Evolutionary conservation across 371 early-diverging fungal species (phyloP).

Genomic region (Mortierella sp.): DNA sequence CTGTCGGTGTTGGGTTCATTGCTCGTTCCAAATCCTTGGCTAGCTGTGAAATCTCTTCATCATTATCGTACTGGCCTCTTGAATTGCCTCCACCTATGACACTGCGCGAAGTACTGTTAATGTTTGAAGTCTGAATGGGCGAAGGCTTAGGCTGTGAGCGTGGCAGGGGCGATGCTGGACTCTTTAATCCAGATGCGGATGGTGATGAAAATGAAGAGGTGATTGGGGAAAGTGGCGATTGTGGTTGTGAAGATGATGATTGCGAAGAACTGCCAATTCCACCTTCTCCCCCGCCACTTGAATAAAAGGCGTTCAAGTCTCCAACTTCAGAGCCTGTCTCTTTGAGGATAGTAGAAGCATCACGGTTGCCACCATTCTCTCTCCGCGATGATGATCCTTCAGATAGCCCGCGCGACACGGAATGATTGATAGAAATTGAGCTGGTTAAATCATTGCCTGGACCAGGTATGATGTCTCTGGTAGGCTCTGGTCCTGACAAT

Average conservation of each 20-base stretch:
- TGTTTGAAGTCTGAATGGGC: conserved; percentile 24
- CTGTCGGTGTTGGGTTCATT: conserved; percentile 56
- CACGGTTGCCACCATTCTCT: neutral
- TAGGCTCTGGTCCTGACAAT: neutral
- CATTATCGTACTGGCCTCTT: conserved; percentile 9
- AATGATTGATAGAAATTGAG: neutral
- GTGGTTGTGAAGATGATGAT: conserved; percentile 15
- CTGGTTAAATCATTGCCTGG: neutral
- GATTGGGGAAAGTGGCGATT: conserved; percentile 12
- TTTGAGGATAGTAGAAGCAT: neutral
- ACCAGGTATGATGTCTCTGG: neutral
- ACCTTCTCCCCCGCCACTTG: conserved; percentile 4
- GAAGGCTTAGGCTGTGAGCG: conserved; percentile 39
- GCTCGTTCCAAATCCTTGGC: conserved; percentile 45
- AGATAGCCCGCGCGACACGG: neutral
- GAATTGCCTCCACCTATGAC: neutral
- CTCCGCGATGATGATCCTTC: neutral
- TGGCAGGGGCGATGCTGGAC: conserved; percentile 16
- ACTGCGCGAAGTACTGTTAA: neutral
- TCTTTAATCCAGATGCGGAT: conserved; percentile 4
- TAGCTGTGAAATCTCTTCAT: conserved; percentile 32
- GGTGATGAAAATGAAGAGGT: conserved; percentile 15
- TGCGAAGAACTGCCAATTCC: conserved; percentile 7
- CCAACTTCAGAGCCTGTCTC: neutral
- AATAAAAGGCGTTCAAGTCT: neutral